Conservation (phyloP, 176 grass and related monocot species). For the Microstegium vimineum region DNA sequence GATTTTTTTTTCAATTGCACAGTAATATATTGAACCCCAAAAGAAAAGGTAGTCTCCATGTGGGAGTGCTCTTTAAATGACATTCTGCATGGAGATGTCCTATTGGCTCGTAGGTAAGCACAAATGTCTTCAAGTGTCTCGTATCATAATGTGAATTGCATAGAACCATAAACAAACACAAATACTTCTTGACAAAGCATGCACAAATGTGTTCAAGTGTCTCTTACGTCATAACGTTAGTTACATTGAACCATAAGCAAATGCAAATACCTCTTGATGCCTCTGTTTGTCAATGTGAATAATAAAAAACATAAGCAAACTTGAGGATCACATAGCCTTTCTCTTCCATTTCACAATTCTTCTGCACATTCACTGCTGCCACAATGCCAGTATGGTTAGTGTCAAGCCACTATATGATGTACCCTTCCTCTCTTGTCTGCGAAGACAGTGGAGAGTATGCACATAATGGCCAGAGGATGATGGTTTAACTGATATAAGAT, state of each 20-base stretch:
- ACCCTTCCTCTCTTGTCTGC: not conserved
- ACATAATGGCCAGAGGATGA: not conserved
- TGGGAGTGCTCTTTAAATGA: not conserved
- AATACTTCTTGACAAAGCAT: not conserved
- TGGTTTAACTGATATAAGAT: not conserved
- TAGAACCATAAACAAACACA: not conserved
- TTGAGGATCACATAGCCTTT: not conserved
- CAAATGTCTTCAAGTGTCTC: not conserved
- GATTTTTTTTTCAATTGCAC: not conserved
- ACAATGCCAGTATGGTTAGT: not conserved
- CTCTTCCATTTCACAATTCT: not conserved
- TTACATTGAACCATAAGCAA: not conserved
- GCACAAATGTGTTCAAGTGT: not conserved
- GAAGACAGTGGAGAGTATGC: not conserved
- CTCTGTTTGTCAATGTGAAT: not conserved
- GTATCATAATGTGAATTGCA: not conserved
- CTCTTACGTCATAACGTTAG: no score
- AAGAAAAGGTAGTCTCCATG: not conserved
- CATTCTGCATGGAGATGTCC: not conserved
- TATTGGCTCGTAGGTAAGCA: not conserved
- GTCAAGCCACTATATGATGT: not conserved
- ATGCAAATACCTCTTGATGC: not conserved
- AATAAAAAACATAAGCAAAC: not conserved
- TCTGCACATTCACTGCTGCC: not conserved
- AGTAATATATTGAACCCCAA: not conserved